Conservation (phyloP, 306 rosid genomes). For the Casuarina equisetifolia region DNA sequence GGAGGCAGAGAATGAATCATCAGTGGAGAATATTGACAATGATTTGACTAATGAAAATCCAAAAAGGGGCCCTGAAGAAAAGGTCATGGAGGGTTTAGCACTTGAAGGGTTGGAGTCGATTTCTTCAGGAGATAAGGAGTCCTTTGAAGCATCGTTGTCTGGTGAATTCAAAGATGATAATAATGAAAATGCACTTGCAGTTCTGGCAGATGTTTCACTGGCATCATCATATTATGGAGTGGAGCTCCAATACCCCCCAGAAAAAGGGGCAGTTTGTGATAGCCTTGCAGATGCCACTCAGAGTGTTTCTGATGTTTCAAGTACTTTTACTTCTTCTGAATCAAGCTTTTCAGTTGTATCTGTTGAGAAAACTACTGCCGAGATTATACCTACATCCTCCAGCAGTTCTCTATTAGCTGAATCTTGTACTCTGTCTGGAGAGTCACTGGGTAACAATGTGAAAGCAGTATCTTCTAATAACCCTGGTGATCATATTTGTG, state of each 20-base stretch:
- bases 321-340: constrained; percentile 14
- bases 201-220: constrained; percentile 21
- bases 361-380: constrained; percentile 24
- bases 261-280: constrained; percentile 15
- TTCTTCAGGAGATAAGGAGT: constrained; percentile 34
- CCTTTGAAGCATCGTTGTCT: constrained; percentile 24
- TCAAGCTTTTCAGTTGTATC: constrained; percentile 21
- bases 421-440: constrained; percentile 31
- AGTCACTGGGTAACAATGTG: constrained; percentile 30
- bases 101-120: constrained; percentile 25
- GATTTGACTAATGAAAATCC: constrained; percentile 30
- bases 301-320: constrained; percentile 22
- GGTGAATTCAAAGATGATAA: constrained; percentile 19
- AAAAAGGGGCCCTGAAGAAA: constrained; percentile 31
- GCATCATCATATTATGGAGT: constrained; percentile 12
- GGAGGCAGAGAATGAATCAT: constrained; percentile 28
- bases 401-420: constrained; percentile 23
- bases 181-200: constrained; percentile 16
- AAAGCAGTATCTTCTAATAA: constrained; percentile 30
- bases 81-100: constrained; percentile 21
- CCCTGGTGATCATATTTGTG: constrained; percentile 27
- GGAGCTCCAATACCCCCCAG: neutral
- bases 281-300: constrained; percentile 14
- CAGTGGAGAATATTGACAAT: constrained; percentile 30
- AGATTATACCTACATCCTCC: constrained; percentile 22